Percentiles rank a stretch among this genome's conserved stretches.
Evolutionary conservation across 2,329 filamentous ascomycete genomes (phyloP).

Genomic region (Fusarium floridanum): DNA sequence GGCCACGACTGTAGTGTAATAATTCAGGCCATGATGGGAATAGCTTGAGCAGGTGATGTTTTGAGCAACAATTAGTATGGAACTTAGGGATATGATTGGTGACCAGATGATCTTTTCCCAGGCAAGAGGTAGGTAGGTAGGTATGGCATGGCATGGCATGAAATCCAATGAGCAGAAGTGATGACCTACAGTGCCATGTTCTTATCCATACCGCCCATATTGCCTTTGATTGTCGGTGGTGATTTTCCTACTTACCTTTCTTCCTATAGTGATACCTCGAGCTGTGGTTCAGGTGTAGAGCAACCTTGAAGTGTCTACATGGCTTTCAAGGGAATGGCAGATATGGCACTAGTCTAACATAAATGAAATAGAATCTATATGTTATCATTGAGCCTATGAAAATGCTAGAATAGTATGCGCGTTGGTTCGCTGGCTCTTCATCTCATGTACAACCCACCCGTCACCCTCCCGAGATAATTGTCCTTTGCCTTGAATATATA

Average conservation of each 20-base stretch:
- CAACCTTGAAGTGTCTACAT: too few species aligned
- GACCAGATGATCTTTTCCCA: not conserved
- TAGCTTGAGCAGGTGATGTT: not conserved
- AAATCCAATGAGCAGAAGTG: not conserved
- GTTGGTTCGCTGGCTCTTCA: slow-evolving; percentile 31
- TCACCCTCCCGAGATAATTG: slow-evolving; percentile 36
- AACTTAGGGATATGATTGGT: not conserved
- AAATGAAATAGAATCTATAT: not conserved
- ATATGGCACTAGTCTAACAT: not conserved
- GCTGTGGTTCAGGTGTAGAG: not conserved
- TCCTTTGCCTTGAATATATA: slow-evolving; percentile 45
- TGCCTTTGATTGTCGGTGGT: not conserved
- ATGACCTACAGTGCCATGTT: not conserved
- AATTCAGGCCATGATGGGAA: not conserved
- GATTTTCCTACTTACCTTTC: not conserved
- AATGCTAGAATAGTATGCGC: slow-evolving; percentile 13
- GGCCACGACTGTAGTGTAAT: not conserved
- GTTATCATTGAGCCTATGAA: slow-evolving; percentile 35
- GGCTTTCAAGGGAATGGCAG: not conserved
- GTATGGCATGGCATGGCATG: not conserved
- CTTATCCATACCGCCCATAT: not conserved
- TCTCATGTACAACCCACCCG: slow-evolving; percentile 32
- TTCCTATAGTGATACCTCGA: not conserved
- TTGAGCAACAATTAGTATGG: not conserved
- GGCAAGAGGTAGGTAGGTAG: not conserved